phyloP scores from a whole-genome alignment of 2,329 filamentous ascomycete species.

The Chrysoporthe austroafricana region DNA sequence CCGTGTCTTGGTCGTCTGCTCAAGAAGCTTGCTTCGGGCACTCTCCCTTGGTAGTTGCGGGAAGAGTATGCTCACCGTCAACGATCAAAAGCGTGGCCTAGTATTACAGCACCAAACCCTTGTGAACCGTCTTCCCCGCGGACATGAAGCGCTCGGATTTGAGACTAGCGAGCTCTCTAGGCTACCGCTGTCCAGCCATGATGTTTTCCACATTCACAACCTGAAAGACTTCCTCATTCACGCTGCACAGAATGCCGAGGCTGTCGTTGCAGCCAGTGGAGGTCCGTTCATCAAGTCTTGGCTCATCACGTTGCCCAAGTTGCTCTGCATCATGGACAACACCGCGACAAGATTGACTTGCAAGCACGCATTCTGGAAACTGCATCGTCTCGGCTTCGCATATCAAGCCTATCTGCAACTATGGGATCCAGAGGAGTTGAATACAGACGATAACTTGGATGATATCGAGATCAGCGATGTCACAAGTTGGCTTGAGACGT shows the following conservation, averaged over 20 bases:
- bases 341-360: neutral
- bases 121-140: conserved; percentile 1
- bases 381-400: conserved; percentile 2
- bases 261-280: neutral
- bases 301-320: neutral
- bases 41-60: neutral
- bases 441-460: neutral
- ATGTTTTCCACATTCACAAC: conserved; percentile 10
- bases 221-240: conserved; percentile 6
- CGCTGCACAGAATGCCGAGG: neutral
- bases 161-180: neutral
- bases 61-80: conserved; percentile 7
- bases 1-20: conserved; percentile 7
- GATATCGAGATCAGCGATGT: neutral
- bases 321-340: neutral
- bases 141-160: neutral
- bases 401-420: neutral
- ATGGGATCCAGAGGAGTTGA: neutral
- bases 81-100: neutral
- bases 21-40: conserved; percentile 1
- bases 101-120: neutral
- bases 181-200: conserved; percentile 1
- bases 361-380: conserved; percentile 8
- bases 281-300: conserved; percentile 2
- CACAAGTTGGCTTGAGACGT: neutral